These are phyloP conservation scores for Cicer arietinum DNA, from an alignment of 306 rosid species.

Conservation along the genomic window DNA sequence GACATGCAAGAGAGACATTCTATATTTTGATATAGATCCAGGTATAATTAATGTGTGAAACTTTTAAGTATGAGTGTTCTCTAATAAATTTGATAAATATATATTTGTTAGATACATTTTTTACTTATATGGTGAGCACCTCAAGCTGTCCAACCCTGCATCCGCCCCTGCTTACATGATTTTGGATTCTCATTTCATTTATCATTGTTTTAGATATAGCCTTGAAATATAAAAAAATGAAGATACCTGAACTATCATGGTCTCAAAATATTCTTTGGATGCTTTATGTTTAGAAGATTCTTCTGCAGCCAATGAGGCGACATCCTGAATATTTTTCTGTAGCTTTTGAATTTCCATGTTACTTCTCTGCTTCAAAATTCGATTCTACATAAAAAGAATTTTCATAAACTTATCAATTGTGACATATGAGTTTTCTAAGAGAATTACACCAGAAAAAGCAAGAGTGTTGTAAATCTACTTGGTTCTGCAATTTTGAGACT, in stretches of 20 bases:
- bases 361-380: constrained; percentile 62
- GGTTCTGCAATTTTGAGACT: constrained; percentile 64
- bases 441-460: background rate
- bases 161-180: no score
- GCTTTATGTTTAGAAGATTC: constrained; percentile 62
- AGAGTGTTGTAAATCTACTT: constrained; percentile 53
- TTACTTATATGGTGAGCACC: no score
- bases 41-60: no score
- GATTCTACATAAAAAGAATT: constrained; percentile 57
- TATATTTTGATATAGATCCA: no score
- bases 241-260: constrained; percentile 70
- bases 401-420: constrained; percentile 28
- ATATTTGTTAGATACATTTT: no score
- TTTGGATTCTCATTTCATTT: no score
- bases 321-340: constrained; percentile 50
- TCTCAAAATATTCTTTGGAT: constrained; percentile 56
- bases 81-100: no score
- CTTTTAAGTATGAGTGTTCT: no score
- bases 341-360: constrained; percentile 59
- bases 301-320: constrained; percentile 50
- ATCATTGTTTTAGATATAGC: no score
- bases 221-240: background rate
- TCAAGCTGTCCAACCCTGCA: no score
- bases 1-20: no score
- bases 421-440: background rate